These are phyloP conservation scores for Orbilia blumenaviensis DNA, from an alignment of 2,329 filamentous ascomycete genomes.

Conservation along the genomic window DNA sequence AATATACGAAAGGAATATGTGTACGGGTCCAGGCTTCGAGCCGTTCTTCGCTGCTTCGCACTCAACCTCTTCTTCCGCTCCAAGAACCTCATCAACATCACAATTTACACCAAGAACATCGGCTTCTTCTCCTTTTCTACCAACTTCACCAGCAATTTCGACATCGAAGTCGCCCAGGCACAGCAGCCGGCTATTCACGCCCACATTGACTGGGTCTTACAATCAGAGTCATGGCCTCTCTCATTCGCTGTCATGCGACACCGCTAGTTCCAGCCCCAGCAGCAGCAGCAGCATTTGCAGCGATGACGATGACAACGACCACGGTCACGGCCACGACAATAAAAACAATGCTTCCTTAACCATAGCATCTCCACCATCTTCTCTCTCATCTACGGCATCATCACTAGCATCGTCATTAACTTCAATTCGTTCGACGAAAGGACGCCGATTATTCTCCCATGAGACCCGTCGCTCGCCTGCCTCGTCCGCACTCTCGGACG, in stretches of 20 bases:
- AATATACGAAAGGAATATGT: constrained; percentile 7
- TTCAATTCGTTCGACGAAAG: neutral
- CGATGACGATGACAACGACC: neutral
- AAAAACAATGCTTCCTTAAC: neutral
- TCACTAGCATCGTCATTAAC: neutral
- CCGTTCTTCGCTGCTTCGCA: neutral
- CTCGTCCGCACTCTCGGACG: constrained; percentile 9
- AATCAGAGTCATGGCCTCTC: constrained; percentile 7
- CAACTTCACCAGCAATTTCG: neutral
- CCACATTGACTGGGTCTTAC: neutral
- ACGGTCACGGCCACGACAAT: too few relatives aligned
- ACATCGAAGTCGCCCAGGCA: neutral
- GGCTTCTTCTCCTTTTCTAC: neutral
- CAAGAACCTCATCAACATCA: neutral
- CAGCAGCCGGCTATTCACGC: neutral
- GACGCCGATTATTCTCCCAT: constrained; percentile 1
- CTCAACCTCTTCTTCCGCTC: neutral
- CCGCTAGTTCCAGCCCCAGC: constrained; percentile 1
- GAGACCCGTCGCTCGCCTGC: neutral
- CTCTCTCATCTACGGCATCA: neutral
- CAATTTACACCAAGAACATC: neutral
- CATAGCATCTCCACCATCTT: neutral
- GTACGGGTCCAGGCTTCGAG: constrained; percentile 17
- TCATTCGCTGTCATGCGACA: constrained; percentile 49
- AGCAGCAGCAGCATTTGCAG: neutral